Percentiles rank a stretch among this genome's conserved stretches.
phyloP scores from a whole-genome alignment of 306 rosid species.

The Fragaria vesca region DNA sequence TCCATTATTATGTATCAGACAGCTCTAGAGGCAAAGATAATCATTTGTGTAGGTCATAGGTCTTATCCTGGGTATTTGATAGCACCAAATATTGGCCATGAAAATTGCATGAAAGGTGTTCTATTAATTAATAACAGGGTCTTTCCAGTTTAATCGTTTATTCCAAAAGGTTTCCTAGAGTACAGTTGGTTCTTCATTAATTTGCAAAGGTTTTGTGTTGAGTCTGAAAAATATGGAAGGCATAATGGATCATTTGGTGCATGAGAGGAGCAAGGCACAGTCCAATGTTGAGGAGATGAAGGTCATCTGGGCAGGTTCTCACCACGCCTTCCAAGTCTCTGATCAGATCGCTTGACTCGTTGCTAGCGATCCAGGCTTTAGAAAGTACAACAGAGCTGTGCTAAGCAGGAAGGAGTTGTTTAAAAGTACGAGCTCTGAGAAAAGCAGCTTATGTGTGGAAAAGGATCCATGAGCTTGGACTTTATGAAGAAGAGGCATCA shows the following conservation, averaged over 20 bases:
- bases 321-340: conserved; percentile 32
- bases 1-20: not conserved
- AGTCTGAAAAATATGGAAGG: conserved; percentile 32
- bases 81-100: not conserved
- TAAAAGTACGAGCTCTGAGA: conserved; percentile 57
- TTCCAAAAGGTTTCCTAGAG: not conserved
- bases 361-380: conserved; percentile 80
- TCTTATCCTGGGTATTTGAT: not conserved
- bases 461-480: conserved; percentile 66
- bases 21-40: not conserved
- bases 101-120: not conserved
- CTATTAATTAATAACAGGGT: not conserved
- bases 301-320: conserved; percentile 44
- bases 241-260: conserved; percentile 55
- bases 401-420: conserved; percentile 69
- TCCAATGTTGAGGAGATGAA: conserved; percentile 78
- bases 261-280: conserved; percentile 65
- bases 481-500: conserved; percentile 76
- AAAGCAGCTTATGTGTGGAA: conserved; percentile 85
- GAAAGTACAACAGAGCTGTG: conserved; percentile 57
- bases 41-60: not conserved
- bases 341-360: conserved; percentile 74
- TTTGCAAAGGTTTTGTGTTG: conserved; percentile 1
- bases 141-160: not conserved
- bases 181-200: not conserved